Evolutionary conservation across 140 eudicot genomes (phyloP).

Genomic region (Oenanthe javanica): DNA sequence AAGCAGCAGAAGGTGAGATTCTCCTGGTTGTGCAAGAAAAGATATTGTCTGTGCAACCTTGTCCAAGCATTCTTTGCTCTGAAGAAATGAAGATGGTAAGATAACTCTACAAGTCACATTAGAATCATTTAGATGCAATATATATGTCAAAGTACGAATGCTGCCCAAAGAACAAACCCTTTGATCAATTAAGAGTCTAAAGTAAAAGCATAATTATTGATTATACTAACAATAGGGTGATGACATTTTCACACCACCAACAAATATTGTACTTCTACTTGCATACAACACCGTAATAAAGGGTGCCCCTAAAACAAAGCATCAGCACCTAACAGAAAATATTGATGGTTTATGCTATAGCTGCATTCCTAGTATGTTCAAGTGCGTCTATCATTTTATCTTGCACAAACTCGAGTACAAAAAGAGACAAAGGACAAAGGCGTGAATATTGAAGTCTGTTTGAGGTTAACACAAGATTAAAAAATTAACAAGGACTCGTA

Average conservation of each 20-base stretch:
- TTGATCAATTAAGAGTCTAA: not conserved
- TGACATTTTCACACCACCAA: not conserved
- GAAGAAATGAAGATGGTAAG: slow-evolving; percentile 10
- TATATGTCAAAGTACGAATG: not conserved
- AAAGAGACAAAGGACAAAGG: too few relatives aligned
- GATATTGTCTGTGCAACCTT: slow-evolving; percentile 67
- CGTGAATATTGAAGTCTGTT: too few relatives aligned
- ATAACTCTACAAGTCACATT: not conserved
- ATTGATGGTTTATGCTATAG: not conserved
- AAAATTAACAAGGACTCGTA: too few relatives aligned
- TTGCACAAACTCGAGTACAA: not conserved
- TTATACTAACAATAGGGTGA: not conserved
- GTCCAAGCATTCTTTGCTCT: slow-evolving; percentile 94
- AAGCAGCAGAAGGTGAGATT: slow-evolving; percentile 61
- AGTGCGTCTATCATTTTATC: not conserved
- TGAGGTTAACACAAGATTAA: too few relatives aligned
- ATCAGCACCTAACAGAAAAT: not conserved
- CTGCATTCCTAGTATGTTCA: not conserved
- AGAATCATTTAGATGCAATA: not conserved
- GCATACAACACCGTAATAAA: not conserved
- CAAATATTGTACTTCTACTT: not conserved
- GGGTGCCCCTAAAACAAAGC: not conserved
- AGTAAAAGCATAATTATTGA: not conserved
- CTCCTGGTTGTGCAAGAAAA: slow-evolving; percentile 64
- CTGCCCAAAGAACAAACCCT: not conserved